Conservation (phyloP, 371 early-diverging fungal genomes). For the Apophysomyces ossiformis region DNA sequence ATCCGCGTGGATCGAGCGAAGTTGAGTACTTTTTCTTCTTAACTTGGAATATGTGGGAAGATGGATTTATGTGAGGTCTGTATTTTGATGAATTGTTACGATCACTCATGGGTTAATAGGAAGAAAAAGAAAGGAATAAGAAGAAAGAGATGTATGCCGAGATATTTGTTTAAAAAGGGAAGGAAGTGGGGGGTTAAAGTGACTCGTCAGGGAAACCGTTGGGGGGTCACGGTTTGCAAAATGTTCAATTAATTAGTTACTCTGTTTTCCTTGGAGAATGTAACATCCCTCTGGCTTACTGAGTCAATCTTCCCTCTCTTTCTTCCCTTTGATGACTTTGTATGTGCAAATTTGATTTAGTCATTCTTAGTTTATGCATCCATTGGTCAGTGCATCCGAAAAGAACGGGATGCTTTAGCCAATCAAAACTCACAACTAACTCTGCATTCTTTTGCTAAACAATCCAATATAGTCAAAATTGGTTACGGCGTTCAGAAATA, state of each 20-base stretch:
- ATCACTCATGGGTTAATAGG: background rate
- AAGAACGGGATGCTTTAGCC: too few relatives aligned
- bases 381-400: conserved; percentile 3
- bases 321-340: background rate
- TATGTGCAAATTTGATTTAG: conserved; percentile 9
- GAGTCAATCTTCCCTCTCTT: background rate
- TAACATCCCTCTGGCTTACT: background rate
- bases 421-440: background rate
- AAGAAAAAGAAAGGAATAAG: background rate
- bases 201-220: conserved; percentile 8
- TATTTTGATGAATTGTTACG: conserved; percentile 2
- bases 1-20: conserved; percentile 1
- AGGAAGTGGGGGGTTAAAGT: background rate
- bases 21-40: conserved; percentile 5
- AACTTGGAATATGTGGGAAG: background rate
- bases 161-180: conserved; percentile 9
- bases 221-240: background rate
- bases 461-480: conserved; percentile 6
- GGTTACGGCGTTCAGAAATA: background rate
- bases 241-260: conserved; percentile 10
- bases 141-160: conserved; percentile 8
- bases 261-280: conserved; percentile 5
- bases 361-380: conserved; percentile 2
- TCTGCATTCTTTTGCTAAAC: background rate
- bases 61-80: background rate